Percentiles rank a stretch among this genome's conserved stretches.
phyloP scores from a whole-genome alignment of 805 yeast species.

The Brettanomyces bruxellensis region DNA sequence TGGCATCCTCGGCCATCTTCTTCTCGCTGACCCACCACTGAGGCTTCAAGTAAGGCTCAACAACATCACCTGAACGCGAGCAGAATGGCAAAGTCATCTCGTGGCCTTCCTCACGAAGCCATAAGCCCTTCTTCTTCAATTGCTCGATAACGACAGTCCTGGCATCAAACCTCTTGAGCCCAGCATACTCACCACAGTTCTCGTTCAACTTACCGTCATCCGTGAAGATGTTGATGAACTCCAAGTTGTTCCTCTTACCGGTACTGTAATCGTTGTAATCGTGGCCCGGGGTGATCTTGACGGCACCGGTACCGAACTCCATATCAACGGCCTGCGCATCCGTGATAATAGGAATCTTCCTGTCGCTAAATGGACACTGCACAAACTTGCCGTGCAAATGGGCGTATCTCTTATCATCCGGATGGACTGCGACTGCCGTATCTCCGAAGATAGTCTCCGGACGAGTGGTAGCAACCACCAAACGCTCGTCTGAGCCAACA shows the following conservation, averaged over 20 bases:
- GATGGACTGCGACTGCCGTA: constrained; percentile 96
- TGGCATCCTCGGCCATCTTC: constrained; percentile 82
- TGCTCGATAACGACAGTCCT: constrained; percentile 75
- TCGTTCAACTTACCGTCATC: constrained; percentile 90
- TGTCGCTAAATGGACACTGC: constrained; percentile 81
- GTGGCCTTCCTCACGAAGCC: constrained; percentile 80
- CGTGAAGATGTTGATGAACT: constrained; percentile 80
- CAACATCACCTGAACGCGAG: constrained; percentile 93
- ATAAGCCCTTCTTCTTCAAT: constrained; percentile 66
- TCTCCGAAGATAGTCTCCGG: constrained; percentile 98
- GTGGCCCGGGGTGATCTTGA: constrained; percentile 97
- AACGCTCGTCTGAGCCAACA: constrained; percentile 73
- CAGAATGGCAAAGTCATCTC: constrained; percentile 94
- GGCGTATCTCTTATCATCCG: constrained; percentile 83
- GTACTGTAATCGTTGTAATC: constrained; percentile 95
- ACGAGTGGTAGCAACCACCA: constrained; percentile 95
- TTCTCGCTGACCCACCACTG: constrained; percentile 98
- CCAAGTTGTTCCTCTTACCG: constrained; percentile 89
- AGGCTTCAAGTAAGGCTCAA: constrained; percentile 94
- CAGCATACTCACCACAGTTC: constrained; percentile 88
- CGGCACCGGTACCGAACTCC: constrained; percentile 99
- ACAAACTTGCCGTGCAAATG: constrained; percentile 94
- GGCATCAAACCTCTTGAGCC: constrained; percentile 91
- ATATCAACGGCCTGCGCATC: constrained; percentile 95
- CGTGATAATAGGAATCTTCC: constrained; percentile 77